phyloP scores from a whole-genome alignment of 768 basidiomycete species.

The Lactarius akahatsu region DNA sequence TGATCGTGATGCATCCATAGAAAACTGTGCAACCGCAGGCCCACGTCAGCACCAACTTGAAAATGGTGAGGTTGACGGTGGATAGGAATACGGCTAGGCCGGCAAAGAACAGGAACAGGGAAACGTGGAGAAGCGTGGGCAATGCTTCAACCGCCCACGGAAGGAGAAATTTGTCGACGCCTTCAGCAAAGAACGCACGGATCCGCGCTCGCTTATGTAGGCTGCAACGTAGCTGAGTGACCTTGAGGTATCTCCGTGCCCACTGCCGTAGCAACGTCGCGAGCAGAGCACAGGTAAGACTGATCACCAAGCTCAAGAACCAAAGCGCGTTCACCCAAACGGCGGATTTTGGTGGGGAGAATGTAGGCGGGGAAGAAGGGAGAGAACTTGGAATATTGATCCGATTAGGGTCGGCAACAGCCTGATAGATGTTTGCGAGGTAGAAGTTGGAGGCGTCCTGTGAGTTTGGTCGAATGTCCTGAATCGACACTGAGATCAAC shows the following conservation, averaged over 20 bases:
- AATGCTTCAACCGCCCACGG: not conserved
- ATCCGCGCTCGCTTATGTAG: not conserved
- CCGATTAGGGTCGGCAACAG: not conserved
- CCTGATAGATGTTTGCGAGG: not conserved
- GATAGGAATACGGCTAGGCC: not conserved
- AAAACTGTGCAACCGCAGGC: not conserved
- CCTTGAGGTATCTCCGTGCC: not conserved
- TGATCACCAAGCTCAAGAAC: not conserved
- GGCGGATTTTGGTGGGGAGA: not conserved
- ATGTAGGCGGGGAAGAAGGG: not conserved
- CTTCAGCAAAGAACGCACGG: not conserved
- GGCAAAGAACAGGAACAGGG: not conserved
- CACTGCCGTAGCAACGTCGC: not conserved
- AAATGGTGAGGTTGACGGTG: not conserved
- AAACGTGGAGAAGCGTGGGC: not conserved
- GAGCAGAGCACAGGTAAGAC: not conserved
- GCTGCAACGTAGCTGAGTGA: not conserved
- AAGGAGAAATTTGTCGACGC: not conserved
- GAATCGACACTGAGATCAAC: not conserved
- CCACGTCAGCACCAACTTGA: not conserved
- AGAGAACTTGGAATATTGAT: not conserved
- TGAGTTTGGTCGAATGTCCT: not conserved
- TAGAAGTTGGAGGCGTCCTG: not conserved
- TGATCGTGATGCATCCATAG: not conserved
- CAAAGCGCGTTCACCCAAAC: not conserved